Conservation (phyloP, 768 basidiomycete species). For the Naganishia onofrii region DNA sequence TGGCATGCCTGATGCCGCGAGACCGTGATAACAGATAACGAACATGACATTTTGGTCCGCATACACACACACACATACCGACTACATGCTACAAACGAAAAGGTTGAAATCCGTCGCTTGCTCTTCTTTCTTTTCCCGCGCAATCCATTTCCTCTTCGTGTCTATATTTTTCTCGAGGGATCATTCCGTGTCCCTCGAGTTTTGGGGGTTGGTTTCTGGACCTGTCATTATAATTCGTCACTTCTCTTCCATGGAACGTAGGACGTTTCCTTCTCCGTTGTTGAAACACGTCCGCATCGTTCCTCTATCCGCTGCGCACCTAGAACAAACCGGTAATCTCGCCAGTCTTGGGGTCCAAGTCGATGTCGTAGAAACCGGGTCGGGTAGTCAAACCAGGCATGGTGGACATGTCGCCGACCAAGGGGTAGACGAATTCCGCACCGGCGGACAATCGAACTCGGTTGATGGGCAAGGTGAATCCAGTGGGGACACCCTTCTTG, state of each 20-base stretch:
- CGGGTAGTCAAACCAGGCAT: conserved; percentile 95
- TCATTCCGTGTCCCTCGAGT: not conserved
- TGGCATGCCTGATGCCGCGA: not conserved
- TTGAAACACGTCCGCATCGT: conserved; percentile 8
- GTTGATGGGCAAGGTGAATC: conserved; percentile 89
- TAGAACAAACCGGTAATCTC: conserved; percentile 84
- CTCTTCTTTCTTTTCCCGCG: not conserved
- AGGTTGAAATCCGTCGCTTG: conserved; percentile 24
- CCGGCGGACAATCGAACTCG: conserved; percentile 84
- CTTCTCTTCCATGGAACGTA: not conserved
- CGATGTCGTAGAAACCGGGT: conserved; percentile 61
- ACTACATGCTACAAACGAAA: conserved; percentile 25
- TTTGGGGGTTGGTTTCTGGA: conserved; percentile 1
- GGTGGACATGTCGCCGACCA: conserved; percentile 83
- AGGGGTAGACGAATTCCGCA: conserved; percentile 91
- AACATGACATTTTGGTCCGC: conserved; percentile 2
- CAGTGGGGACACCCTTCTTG: conserved; percentile 83
- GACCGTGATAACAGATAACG: not conserved
- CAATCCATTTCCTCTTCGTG: not conserved
- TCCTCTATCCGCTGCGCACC: conserved; percentile 19
- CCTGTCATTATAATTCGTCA: conserved; percentile 18
- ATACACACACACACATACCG: not conserved
- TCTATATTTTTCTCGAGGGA: not conserved
- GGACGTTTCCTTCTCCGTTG: conserved; percentile 1
- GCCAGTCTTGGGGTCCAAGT: conserved; percentile 62